Evolutionary conservation across 2,329 filamentous ascomycete genomes (phyloP), one percentile per base, ranked within the genome.

Genomic region (Fusarium sp.): DNA sequence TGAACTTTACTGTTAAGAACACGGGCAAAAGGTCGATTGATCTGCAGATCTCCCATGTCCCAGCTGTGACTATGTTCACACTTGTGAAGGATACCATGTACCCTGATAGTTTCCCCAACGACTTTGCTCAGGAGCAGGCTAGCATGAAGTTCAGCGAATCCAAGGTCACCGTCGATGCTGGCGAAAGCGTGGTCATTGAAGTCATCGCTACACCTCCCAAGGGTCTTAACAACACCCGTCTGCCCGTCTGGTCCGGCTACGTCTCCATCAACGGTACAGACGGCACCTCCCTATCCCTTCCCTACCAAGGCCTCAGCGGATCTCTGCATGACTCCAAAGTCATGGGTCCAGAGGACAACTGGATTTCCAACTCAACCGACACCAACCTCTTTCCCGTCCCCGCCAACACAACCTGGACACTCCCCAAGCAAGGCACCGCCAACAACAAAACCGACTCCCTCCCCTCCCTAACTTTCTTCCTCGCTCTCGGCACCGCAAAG

Each of bases 1-100:
- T 84, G 45, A 83, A 84, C 67, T 88, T 91, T 74, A 84, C 81
- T 41, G 81, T 91, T 68, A 82, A 78, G 71, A 91, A 91, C 80
- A 80, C 80, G 7, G 86, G 85, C 47, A 77, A 77, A 18, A 79
- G 81, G 25, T 76, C 80, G 1, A 76, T 88, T 51, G 85, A 84
- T 8, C 89, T 88, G 77, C 79, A 80, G 10, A 78, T 91, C 13
- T 81, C 80, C 27, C 81, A 88, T 63, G 76, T 83, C 9, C 82
- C 83, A 4, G 83, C 87, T 14, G 78, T 82, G 14, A 87, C 87
- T 4, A 83, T 84, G 56, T 89, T 89, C 76, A 86, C 88, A 1
- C 77, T 81, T 3, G 72, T 71, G 27, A 69, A 75, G 3, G 73
- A 64, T 34, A 71, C 73, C 28, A 80, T 80, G 43, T 78, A 78